These are phyloP conservation scores for Lactuca sativa DNA, from an alignment of 129 eudicot species.

Conservation along the genomic window DNA sequence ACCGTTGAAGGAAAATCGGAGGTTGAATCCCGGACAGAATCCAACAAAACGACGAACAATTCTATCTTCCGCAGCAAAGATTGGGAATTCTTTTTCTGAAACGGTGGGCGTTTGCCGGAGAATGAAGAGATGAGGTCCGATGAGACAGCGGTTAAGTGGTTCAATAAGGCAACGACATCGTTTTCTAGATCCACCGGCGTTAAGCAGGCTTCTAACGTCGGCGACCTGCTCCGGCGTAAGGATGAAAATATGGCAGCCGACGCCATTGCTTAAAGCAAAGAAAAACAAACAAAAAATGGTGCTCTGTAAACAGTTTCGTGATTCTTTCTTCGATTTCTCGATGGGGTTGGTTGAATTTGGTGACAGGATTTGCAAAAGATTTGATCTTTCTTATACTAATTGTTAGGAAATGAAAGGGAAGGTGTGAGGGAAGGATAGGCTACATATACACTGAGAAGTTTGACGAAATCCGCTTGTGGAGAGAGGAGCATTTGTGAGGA, in stretches of 20 bases:
- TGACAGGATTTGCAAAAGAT: background rate
- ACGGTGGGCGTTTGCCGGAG: conserved; percentile 31
- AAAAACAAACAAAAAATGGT: background rate
- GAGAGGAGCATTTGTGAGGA: background rate
- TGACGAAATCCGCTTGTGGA: background rate
- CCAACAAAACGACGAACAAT: conserved; percentile 52
- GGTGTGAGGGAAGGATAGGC: background rate
- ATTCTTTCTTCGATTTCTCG: background rate
- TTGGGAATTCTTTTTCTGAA: conserved; percentile 45
- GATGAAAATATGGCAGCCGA: conserved; percentile 76
- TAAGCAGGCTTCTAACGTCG: conserved; percentile 65
- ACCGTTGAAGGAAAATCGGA: conserved; percentile 32
- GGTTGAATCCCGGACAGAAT: conserved; percentile 24
- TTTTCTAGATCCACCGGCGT: conserved; percentile 64
- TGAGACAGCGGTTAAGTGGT: conserved; percentile 39
- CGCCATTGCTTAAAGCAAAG: conserved; percentile 47
- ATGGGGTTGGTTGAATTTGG: background rate
- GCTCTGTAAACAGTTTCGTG: background rate
- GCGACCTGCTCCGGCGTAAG: conserved; percentile 66
- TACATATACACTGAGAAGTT: background rate
- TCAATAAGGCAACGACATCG: conserved; percentile 38
- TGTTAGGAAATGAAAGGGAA: background rate
- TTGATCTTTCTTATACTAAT: background rate
- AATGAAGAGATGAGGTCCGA: conserved; percentile 43
- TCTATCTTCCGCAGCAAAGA: conserved; percentile 46